phyloP scores from a whole-genome alignment of 257 asterid genomes.

The Solanum chmielewskii region DNA sequence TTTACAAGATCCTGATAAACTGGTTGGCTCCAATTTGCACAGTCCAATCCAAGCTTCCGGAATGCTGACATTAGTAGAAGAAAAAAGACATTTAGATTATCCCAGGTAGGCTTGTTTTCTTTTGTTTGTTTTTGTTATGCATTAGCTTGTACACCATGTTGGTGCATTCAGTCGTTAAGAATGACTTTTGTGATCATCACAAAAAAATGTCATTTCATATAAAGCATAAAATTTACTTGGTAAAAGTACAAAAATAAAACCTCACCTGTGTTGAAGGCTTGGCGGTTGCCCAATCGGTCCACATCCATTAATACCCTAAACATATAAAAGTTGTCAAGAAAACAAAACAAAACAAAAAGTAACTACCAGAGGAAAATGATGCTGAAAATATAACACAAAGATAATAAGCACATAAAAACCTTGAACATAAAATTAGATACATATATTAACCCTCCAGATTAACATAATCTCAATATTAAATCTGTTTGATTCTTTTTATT shows the following conservation, averaged over 20 bases:
- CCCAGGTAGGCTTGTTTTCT: background rate
- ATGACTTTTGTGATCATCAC: background rate
- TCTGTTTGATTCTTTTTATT: background rate
- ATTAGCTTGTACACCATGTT: background rate
- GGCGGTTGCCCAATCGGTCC: conserved; percentile 59
- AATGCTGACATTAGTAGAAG: conserved; percentile 55
- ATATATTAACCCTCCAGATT: background rate
- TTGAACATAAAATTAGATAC: background rate
- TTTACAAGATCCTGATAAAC: conserved; percentile 80
- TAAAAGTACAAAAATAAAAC: background rate
- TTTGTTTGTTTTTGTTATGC: background rate
- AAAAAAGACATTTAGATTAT: conserved; percentile 6
- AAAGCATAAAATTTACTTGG: background rate
- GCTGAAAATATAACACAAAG: background rate
- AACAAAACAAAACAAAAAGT: background rate
- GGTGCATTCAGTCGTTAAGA: background rate
- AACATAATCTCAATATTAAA: background rate
- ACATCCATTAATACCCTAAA: conserved; percentile 90
- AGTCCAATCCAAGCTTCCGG: conserved; percentile 88
- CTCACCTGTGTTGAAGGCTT: conserved; percentile 83
- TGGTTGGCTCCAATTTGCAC: conserved; percentile 97
- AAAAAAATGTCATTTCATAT: background rate
- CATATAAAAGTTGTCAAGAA: background rate
- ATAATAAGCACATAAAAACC: background rate
- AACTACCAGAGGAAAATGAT: background rate